phyloP scores from a whole-genome alignment of 73 alveolate genomes.

The Paramecium sonneborni region DNA sequence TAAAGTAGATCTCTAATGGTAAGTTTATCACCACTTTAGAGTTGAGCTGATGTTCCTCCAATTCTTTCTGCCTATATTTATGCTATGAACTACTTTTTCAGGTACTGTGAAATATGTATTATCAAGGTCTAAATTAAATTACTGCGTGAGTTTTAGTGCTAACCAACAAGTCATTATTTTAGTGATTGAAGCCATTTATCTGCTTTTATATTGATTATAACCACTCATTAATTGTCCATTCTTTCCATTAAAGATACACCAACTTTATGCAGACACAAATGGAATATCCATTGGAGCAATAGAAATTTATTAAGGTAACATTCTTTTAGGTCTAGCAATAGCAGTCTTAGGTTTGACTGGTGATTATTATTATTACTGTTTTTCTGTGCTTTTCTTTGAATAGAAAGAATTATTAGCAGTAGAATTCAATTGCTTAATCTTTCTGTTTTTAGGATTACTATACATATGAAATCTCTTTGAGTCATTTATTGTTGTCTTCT shows the following conservation, averaged over 20 bases:
- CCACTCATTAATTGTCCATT: constrained; percentile 50
- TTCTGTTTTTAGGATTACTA: not conserved
- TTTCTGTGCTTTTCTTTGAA: not conserved
- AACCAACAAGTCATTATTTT: constrained; percentile 54
- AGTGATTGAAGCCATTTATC: constrained; percentile 35
- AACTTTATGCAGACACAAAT: constrained; percentile 36
- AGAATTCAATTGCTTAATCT: not conserved
- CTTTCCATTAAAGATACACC: constrained; percentile 56
- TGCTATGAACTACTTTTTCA: not conserved
- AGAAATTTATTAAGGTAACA: not conserved
- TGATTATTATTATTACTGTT: not conserved
- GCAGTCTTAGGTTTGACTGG: not conserved
- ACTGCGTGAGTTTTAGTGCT: not conserved
- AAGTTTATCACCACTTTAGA: constrained; percentile 70
- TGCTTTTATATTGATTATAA: not conserved
- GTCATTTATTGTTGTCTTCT: not conserved
- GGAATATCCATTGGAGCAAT: not conserved
- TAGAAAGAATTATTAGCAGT: not conserved
- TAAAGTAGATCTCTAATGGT: constrained; percentile 72
- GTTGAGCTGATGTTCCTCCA: constrained; percentile 86
- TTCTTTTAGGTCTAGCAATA: not conserved
- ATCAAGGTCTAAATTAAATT: constrained; percentile 15
- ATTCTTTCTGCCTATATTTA: constrained; percentile 70
- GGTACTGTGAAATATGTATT: constrained; percentile 13
- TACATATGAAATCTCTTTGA: not conserved